Conservation (phyloP, 805 yeast species). For the Millerozyma miso region DNA sequence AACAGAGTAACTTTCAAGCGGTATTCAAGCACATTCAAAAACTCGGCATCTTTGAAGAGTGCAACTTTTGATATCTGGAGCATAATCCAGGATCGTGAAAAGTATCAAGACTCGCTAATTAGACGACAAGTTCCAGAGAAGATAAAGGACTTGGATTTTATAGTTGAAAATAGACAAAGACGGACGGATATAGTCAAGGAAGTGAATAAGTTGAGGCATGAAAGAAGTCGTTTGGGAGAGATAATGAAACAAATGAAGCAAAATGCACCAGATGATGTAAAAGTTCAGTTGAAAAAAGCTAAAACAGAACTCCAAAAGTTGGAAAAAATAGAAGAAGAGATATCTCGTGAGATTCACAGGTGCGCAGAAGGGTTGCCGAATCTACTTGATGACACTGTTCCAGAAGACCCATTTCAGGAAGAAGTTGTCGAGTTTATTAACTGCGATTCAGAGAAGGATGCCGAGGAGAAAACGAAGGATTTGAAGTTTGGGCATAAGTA, state of each 20-base stretch:
- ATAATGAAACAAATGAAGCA: constrained; percentile 14
- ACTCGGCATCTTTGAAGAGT: constrained; percentile 4
- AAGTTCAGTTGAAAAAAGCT: constrained; percentile 16
- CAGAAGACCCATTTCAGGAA: constrained; percentile 34
- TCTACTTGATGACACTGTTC: constrained; percentile 46
- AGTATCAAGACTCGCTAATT: constrained; percentile 23
- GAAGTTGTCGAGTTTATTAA: constrained; percentile 51
- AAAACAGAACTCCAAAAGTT: constrained; percentile 24
- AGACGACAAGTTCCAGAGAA: constrained; percentile 19
- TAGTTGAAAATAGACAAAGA: constrained; percentile 19
- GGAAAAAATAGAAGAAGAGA: constrained; percentile 17
- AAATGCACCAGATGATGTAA: constrained; percentile 7
- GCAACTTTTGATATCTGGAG: constrained; percentile 16
- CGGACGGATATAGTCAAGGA: constrained; percentile 19
- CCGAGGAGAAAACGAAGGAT: constrained; percentile 14
- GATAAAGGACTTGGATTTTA: constrained; percentile 18
- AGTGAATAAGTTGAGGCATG: constrained; percentile 23
- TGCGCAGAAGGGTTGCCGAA: constrained; percentile 61
- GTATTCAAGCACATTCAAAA: constrained; percentile 6
- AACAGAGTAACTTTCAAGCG: background rate
- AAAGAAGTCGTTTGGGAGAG: constrained; percentile 24
- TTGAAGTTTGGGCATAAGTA: constrained; percentile 53
- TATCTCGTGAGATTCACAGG: constrained; percentile 34
- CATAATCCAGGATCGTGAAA: constrained; percentile 15
- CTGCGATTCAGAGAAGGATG: constrained; percentile 25